Evolutionary conservation across 306 rosid species (phyloP).

Genomic region (Alnus rubra): DNA sequence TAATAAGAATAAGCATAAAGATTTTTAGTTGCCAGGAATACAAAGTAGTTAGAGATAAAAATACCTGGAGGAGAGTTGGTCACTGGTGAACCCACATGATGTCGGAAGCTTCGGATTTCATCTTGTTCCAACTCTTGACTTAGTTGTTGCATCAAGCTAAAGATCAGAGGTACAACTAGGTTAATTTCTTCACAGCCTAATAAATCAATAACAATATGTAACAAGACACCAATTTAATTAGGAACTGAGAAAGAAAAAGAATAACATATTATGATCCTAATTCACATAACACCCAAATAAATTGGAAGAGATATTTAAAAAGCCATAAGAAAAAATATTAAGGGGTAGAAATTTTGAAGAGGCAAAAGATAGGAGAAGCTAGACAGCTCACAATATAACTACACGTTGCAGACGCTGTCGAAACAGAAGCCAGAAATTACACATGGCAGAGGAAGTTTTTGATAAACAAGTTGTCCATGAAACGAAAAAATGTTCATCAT

Average conservation of each 20-base stretch:
- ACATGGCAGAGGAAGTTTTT: background rate
- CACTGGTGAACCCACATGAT: slow-evolving; percentile 79
- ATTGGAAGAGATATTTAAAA: background rate
- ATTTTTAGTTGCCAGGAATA: slow-evolving; percentile 11
- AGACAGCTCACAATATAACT: background rate
- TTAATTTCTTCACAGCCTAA: slow-evolving; percentile 16
- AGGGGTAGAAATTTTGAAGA: background rate
- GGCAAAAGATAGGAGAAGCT: background rate
- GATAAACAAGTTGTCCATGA: background rate
- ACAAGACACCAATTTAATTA: background rate
- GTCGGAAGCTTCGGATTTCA: slow-evolving; percentile 62
- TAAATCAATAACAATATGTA: background rate
- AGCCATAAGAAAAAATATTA: background rate
- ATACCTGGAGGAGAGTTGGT: slow-evolving; percentile 91
- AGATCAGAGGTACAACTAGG: slow-evolving; percentile 6
- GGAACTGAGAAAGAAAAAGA: background rate
- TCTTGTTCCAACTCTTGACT: slow-evolving; percentile 90
- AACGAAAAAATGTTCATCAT: background rate
- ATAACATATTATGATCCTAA: slow-evolving; percentile 10
- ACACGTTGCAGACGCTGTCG: background rate
- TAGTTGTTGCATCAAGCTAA: slow-evolving; percentile 86
- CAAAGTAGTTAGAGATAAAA: slow-evolving; percentile 17
- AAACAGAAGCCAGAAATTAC: background rate
- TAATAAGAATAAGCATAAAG: slow-evolving; percentile 6
- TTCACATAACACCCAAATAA: background rate